Base-by-base conservation (phyloP, 2,329 filamentous ascomycete species). In the Biscogniauxia marginata region DNA sequence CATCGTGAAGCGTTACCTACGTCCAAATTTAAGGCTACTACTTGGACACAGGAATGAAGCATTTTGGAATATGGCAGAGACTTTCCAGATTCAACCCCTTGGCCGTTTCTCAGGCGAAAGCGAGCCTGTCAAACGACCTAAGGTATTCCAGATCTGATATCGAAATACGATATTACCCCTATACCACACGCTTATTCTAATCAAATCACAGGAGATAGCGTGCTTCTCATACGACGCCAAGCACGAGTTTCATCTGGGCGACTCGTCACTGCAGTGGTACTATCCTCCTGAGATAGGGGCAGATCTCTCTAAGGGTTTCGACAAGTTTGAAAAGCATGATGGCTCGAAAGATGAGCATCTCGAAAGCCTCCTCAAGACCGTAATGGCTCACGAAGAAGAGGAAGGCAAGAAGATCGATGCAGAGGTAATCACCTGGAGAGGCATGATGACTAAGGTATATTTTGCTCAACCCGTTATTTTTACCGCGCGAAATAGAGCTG, bases 401-500 rank as follows among this genome's bases (percentile, higher is more conserved):
- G 84, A 81, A 0, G 82, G 84, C 2, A 80, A 84, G 66, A 87
- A 82, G 68, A 86, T 88, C 25, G 86, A 92, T 59, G 88, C 89
- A 2, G 86, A 96, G 65, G 72, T 98, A 47, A 81, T 98, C 51
- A 98, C 93, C 1, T 99, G 93, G 93, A 82, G 95, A 67, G 95
- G 95, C 39, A 97, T 98, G 91, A 93, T 99, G 88, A 98, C 95
- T 60, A 99, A 97, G 82, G 91, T 93, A n/a, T 39, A 23, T 19
- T 46, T 18, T 49, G 3, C 21, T 16, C 7, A 2, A 21, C 30
- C 45, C 25, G 1, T 49, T 47, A 20, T 23, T 25, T 21, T 11
- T n/a, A 18, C n/a, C 50, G n/a, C 47, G 16, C 13, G n/a, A 50
- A 9, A 13, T 21, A 16, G 1, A 51, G 54, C 58, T 65, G 48